These are phyloP conservation scores for Rhizodiscina lignyota DNA, from an alignment of 495 filamentous ascomycete species.

Conservation along the genomic window DNA sequence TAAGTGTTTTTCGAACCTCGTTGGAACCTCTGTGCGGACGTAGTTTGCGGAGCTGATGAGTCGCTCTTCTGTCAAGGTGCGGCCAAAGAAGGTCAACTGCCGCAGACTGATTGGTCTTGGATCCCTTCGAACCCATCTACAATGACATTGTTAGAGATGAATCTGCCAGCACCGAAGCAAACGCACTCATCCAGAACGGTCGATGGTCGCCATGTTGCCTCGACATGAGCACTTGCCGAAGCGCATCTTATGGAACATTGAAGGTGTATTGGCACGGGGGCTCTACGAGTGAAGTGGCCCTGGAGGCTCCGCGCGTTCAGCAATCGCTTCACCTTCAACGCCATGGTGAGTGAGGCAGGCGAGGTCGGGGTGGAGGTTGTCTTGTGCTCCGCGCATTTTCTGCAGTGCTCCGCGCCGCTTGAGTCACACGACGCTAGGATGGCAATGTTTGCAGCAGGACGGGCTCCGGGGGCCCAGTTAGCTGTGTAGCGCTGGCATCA, in stretches of 20 bases:
- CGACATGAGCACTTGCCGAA: conserved; percentile 1
- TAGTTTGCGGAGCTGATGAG: conserved; percentile 93
- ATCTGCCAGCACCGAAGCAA: conserved; percentile 5
- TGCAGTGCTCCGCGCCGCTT: too few species aligned
- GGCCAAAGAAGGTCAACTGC: conserved; percentile 86
- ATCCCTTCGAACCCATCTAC: conserved; percentile 72
- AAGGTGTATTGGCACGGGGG: too few species aligned
- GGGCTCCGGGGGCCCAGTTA: neutral
- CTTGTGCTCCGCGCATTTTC: too few species aligned
- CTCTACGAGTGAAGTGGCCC: too few species aligned
- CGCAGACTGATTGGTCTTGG: conserved; percentile 77
- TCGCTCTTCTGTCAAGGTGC: conserved; percentile 76
- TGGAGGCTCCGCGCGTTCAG: too few species aligned
- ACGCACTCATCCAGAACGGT: conserved; percentile 77
- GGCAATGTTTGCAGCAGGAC: neutral
- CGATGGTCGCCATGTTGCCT: conserved; percentile 63
- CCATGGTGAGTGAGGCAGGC: too few species aligned
- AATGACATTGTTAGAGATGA: neutral
- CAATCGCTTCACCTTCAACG: too few species aligned
- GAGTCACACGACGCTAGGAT: neutral
- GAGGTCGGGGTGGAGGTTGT: too few species aligned
- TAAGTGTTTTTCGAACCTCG: too few species aligned
- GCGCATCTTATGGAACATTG: neutral
- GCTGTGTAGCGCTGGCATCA: too few species aligned
- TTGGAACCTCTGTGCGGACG: conserved; percentile 85